phyloP scores from a whole-genome alignment of 441 rosid species.

The Populus trichocarpa region DNA sequence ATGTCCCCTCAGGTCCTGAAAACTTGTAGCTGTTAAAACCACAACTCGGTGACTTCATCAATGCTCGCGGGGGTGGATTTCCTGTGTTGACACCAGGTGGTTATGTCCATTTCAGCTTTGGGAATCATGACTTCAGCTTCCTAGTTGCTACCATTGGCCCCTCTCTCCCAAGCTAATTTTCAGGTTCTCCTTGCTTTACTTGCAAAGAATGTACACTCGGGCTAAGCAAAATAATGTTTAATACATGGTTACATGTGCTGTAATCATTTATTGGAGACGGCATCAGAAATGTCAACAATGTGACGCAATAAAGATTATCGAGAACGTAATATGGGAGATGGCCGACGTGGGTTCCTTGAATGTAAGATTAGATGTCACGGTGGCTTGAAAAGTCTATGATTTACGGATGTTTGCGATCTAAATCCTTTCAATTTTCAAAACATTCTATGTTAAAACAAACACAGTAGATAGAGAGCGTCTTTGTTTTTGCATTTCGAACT shows the following conservation, averaged over 20 bases:
- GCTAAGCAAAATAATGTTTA: constrained; percentile 2
- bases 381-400: neutral
- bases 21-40: neutral
- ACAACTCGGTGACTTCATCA: neutral
- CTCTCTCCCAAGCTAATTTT: neutral
- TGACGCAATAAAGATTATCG: neutral
- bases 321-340: neutral
- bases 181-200: constrained; percentile 5
- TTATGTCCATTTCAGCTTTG: neutral
- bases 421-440: neutral
- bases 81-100: neutral
- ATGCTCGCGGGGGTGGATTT: neutral
- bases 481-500: no score
- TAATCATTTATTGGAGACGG: neutral
- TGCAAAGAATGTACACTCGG: neutral
- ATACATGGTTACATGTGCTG: neutral
- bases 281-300: neutral
- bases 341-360: neutral
- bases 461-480: neutral
- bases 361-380: neutral
- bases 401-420: neutral
- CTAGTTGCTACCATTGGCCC: neutral
- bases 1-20: neutral
- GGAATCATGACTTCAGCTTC: neutral
- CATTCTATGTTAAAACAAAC: neutral